A percentile compares a stretch with the other conserved stretches of the same genome.
Conservation (phyloP, 108 stramenopile species). For the Pseudonitzschia delicatissima region DNA sequence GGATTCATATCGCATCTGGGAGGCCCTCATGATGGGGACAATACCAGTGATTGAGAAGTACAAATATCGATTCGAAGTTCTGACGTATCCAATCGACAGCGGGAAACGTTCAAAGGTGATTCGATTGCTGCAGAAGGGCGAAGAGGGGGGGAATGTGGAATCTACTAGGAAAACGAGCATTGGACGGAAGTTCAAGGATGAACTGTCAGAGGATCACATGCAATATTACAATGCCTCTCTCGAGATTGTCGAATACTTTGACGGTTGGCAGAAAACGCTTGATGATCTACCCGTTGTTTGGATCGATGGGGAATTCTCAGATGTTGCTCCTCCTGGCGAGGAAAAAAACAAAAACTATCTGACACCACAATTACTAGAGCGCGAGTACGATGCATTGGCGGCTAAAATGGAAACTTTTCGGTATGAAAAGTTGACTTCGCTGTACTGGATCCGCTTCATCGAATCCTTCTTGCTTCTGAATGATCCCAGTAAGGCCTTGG, state of each 20-base stretch:
- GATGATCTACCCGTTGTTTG: conserved; percentile 52
- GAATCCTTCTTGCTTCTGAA: conserved; percentile 2
- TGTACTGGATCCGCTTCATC: conserved; percentile 48
- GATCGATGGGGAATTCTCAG: conserved; percentile 16
- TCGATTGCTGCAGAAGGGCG: background rate
- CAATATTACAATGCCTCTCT: background rate
- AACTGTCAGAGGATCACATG: background rate
- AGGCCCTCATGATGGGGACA: conserved; percentile 33
- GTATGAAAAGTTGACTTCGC: conserved; percentile 44
- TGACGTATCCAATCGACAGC: background rate
- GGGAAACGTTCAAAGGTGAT: background rate
- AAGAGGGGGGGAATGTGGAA: no score
- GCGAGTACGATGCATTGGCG: conserved; percentile 33
- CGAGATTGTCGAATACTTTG: conserved; percentile 12
- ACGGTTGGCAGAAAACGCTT: conserved; percentile 42
- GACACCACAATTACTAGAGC: conserved; percentile 43
- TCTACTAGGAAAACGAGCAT: no score
- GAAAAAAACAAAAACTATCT: conserved; percentile 36
- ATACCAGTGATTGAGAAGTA: conserved; percentile 51
- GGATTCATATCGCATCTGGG: conserved; percentile 58
- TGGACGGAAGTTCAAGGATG: no score
- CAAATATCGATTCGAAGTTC: conserved; percentile 7
- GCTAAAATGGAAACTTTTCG: conserved; percentile 7
- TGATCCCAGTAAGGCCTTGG: background rate
- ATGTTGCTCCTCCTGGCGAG: background rate